Evolutionary conservation across 257 asterid species (phyloP), one percentile per base, ranked within the genome.

Genomic region (Linaria vulgaris): DNA sequence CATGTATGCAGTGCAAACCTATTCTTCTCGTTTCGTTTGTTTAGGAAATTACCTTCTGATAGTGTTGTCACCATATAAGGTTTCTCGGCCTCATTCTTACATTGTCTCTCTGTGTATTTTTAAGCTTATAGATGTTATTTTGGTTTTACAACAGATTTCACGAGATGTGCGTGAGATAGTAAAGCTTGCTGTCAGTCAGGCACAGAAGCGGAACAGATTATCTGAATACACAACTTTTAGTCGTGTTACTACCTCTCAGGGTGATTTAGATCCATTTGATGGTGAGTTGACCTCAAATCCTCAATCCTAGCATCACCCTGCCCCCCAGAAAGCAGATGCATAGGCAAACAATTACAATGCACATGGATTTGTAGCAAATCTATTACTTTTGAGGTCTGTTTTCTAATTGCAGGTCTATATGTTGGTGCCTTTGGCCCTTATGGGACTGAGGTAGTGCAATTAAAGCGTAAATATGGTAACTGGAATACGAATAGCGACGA

Each of bases 381-480:
- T 48, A 59, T 54, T 34, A 51, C 60, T 70, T 66, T 45, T 41
- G 46, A 44, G 51, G 67, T 56, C n/a, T n/a, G 14, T 70, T 68
- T 46, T 67, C 66, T 44, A 67, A 23, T 8, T 70, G 69, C 77
- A 92, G 98, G 97, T 61, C 75, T 92, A 17, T 92, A 85, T 64
- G 94, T 87, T 72, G 99, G 99, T 78, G 95, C 97, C 46, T 92
- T 92, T 77, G 99, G 96, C 66, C 99, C 99, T 61, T 92, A 89
- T 52, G 97, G 99, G 31, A 76, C 96, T 64, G 97, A 92, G 75
- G 83, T 92, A 12, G 97, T 92, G 69, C 97, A 92, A 46, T 73
- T 92, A 64, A 87, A 83, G 78, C 97, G 97, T 66, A 92, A 85
- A 74, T 87, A 83, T 72, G 99, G 99, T 23, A 92, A 84, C 74